These are phyloP conservation scores for Ambrosia trifida DNA, from an alignment of 129 eudicot genomes.

Conservation along the genomic window DNA sequence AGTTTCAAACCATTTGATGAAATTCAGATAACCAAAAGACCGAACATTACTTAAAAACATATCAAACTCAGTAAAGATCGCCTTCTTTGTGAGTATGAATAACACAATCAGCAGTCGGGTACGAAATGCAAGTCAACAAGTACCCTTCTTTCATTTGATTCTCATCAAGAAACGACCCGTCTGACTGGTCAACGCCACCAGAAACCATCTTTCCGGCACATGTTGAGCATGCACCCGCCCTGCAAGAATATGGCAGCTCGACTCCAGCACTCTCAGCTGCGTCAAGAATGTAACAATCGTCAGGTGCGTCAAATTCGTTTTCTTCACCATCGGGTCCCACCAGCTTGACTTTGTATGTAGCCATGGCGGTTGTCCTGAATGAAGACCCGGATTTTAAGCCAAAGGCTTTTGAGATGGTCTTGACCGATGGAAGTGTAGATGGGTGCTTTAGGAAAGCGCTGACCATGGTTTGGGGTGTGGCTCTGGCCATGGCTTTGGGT, in stretches of 20 bases:
- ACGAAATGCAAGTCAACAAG: conserved; percentile 79
- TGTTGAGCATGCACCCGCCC: conserved; percentile 98
- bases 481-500: conserved; percentile 39
- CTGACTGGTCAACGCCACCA: conserved; percentile 83
- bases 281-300: conserved; percentile 78
- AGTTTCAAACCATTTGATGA: conserved; percentile 15
- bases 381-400: conserved; percentile 56
- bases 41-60: conserved; percentile 1
- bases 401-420: conserved; percentile 52
- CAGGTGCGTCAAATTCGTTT: conserved; percentile 79
- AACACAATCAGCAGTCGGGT: conserved; percentile 88
- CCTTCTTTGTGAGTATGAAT: conserved; percentile 92
- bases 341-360: conserved; percentile 73
- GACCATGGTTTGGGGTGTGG: conserved; percentile 23
- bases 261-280: conserved; percentile 83
- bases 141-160: conserved; percentile 68
- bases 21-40: conserved; percentile 14
- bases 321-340: conserved; percentile 70
- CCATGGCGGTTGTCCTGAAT: conserved; percentile 55
- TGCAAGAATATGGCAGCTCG: conserved; percentile 90
- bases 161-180: conserved; percentile 87
- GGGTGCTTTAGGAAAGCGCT: conserved; percentile 44
- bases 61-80: conserved; percentile 63
- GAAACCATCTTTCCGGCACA: conserved; percentile 74
- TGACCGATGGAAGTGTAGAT: conserved; percentile 46